Conservation (phyloP, 2,329 filamentous ascomycete genomes). For the Cyanodermella asteris region DNA sequence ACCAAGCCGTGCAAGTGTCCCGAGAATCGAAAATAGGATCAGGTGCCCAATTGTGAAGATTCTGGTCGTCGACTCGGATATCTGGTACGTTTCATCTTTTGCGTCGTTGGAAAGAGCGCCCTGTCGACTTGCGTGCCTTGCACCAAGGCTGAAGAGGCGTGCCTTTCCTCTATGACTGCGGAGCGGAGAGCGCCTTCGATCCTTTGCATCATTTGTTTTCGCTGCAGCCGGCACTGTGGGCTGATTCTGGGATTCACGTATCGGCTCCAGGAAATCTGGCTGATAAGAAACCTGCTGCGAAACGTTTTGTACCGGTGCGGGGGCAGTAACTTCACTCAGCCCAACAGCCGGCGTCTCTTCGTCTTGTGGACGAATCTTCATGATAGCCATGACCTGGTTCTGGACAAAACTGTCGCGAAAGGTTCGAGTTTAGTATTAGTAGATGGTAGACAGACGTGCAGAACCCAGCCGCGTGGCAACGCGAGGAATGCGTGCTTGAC, state of each 20-base stretch:
- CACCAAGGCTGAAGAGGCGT: not conserved
- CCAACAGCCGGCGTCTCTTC: too few species aligned
- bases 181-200: not conserved
- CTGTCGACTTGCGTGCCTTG: conserved; percentile 2
- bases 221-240: too few species aligned
- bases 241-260: conserved; percentile 11
- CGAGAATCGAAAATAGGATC: conserved; percentile 64
- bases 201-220: not conserved
- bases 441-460: too few species aligned
- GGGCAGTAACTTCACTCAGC: conserved; percentile 13
- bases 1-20: conserved; percentile 64
- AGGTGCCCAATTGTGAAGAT: conserved; percentile 62
- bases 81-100: too few species aligned
- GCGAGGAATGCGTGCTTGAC: too few species aligned
- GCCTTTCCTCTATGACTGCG: not conserved
- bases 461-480: too few species aligned
- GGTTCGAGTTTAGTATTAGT: too few species aligned
- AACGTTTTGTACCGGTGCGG: conserved; percentile 24
- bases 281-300: conserved; percentile 16
- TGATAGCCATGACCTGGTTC: too few species aligned
- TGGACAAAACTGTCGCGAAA: too few species aligned
- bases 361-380: too few species aligned
- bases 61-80: conserved; percentile 32
- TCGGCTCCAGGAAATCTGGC: conserved; percentile 20
- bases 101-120: too few species aligned